Percentiles rank a stretch among this genome's conserved stretches.
Evolutionary conservation across 2,329 filamentous ascomycete genomes (phyloP).

Genomic region (Amauroascus niger): DNA sequence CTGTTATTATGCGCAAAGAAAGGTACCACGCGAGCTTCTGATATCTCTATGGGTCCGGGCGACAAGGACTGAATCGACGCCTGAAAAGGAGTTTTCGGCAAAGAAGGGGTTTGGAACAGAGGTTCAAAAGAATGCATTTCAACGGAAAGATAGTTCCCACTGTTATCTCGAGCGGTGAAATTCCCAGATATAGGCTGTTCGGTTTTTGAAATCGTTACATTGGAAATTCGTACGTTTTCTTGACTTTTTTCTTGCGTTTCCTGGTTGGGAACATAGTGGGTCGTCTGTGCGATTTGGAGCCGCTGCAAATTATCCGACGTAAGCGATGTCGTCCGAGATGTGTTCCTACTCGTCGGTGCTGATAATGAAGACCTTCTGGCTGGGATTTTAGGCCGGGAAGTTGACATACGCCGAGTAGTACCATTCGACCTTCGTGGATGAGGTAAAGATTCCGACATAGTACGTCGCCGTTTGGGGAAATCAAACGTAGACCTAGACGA

Average conservation of each 20-base stretch:
- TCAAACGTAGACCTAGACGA: conserved; percentile 24
- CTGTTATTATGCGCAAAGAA: conserved; percentile 56
- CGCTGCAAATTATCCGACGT: conserved; percentile 33
- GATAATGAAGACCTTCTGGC: conserved; percentile 38
- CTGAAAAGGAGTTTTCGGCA: conserved; percentile 25
- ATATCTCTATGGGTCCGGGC: conserved; percentile 47
- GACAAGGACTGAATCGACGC: conserved; percentile 42
- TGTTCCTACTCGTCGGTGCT: conserved; percentile 38
- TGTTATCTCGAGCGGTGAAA: neutral
- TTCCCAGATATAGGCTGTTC: neutral
- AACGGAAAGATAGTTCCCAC: neutral
- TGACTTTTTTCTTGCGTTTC: neutral
- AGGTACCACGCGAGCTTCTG: conserved; percentile 51
- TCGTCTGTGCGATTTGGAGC: neutral
- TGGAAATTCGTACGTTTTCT: neutral
- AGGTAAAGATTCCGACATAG: conserved; percentile 34
- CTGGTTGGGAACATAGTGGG: neutral
- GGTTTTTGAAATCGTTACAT: neutral
- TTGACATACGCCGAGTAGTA: conserved; percentile 5
- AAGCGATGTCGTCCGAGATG: conserved; percentile 38
- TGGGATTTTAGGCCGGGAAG: conserved; percentile 30
- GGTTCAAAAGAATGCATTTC: neutral
- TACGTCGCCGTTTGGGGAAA: conserved; percentile 27
- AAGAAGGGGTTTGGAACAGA: conserved; percentile 2
- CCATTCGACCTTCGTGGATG: conserved; percentile 18